Evolutionary conservation across 1,284 basidiomycete genomes (phyloP).

Genomic region (Trichosporon coremiiforme): DNA sequence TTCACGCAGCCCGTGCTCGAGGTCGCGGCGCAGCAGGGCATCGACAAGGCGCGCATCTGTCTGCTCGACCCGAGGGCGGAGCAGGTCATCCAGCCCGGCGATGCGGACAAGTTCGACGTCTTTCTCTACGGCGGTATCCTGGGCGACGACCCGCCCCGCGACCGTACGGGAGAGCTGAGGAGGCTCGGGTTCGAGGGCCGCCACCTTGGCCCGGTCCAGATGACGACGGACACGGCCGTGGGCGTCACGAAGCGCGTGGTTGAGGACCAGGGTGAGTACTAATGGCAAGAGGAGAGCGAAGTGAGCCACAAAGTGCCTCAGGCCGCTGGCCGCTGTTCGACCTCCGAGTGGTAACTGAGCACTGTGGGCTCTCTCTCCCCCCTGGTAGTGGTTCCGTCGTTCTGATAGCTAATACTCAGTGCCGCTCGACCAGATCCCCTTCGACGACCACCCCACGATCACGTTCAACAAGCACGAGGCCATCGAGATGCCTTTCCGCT

Average conservation of each 20-base stretch:
- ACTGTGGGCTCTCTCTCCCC: no score
- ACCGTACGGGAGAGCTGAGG: constrained; percentile 77
- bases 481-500: constrained; percentile 94
- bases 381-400: no score
- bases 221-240: constrained; percentile 97
- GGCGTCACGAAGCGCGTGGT: constrained; percentile 89
- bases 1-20: constrained; percentile 68
- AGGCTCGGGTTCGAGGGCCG: constrained; percentile 80
- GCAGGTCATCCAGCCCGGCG: constrained; percentile 68
- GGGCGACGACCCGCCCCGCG: constrained; percentile 55
- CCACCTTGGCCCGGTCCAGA: constrained; percentile 82
- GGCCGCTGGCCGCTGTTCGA: no score
- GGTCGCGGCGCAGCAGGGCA: constrained; percentile 56
- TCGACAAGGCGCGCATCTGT: constrained; percentile 70
- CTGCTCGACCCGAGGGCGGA: constrained; percentile 84
- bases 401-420: constrained; percentile 55
- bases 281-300: neutral
- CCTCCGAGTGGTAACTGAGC: no score
- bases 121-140: constrained; percentile 76
- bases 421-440: constrained; percentile 70
- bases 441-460: constrained; percentile 81
- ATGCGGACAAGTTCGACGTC: constrained; percentile 73
- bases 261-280: constrained; percentile 67
- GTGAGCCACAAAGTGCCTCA: neutral
- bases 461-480: constrained; percentile 77